Base-by-base conservation (phyloP, 164 flowering plant species). In the Vitis riparia region DNA sequence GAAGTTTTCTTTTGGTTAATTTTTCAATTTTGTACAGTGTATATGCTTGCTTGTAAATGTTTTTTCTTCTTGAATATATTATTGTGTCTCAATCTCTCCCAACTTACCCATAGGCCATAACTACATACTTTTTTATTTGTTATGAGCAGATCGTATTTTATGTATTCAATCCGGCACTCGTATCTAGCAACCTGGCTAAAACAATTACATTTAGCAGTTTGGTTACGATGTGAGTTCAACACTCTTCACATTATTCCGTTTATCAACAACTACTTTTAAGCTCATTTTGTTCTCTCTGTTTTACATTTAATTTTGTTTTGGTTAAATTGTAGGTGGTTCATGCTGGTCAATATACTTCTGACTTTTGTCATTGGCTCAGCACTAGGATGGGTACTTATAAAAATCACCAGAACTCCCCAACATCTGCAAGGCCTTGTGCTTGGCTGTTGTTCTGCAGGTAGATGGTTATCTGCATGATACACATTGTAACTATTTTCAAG, bases 121-220 rank as follows among this genome's bases (percentile, higher is more conserved):
- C 44, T 32, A 4, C 5, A 2, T 32, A 32, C 44, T 3, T 52
- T 13, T 9, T 55, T 5, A 16, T 48, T 52, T 15, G 3, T 51
- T 30, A 66, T 66, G 37, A 67, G 74, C 91, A 89, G 97, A 75
- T 92, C 23, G 89, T 85, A 7, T 92, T 86, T 65, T 90, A 63
- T 75, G 91, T 92, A 5, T 86, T 87, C 72, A 92, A 69, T 71
- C 97, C 97, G 16, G 83, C 95, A 17, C 88, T 92, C 8, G 82
- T 90, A 17, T 47, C 62, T 12, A 64, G 80, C 78, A 85, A 87
- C 66, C 80, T 92, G 27, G 85, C 89, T 5, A 58, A 77, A 50
- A 85, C 92, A 59, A 74, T 92, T 37, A 92, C 97, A 55, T 75
- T 48, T 53, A 79, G 86, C n/a, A 84, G 86, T 79, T 66, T 90